Percentiles rank a stretch among this genome's conserved stretches.
Evolutionary conservation across 2,329 filamentous ascomycete species (phyloP).

Genomic region (Colletotrichum acutatum): DNA sequence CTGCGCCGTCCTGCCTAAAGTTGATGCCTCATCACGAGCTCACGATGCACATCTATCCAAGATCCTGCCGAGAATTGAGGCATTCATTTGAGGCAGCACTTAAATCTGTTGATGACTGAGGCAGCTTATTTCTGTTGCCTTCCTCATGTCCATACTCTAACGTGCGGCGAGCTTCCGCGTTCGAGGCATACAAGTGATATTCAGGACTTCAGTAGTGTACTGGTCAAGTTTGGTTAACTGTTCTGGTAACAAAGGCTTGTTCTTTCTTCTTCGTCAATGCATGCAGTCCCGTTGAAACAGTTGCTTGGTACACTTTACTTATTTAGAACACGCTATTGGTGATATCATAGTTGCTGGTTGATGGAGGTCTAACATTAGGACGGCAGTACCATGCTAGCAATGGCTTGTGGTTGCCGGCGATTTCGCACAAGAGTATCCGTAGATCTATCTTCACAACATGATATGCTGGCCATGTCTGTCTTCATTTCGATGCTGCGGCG

Average conservation of each 20-base stretch:
- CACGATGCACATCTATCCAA: background rate
- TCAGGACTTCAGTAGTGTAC: background rate
- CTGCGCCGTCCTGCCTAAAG: background rate
- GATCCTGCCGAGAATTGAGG: background rate
- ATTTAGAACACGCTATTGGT: background rate
- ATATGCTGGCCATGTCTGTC: background rate
- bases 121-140: background rate
- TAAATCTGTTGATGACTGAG: background rate
- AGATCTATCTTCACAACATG: background rate
- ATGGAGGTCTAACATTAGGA: background rate
- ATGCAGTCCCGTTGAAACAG: too few relatives aligned
- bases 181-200: background rate
- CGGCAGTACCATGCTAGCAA: background rate
- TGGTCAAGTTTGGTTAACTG: background rate
- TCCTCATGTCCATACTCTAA: background rate
- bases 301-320: fast-evolving
- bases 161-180: background rate
- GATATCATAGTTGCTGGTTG: background rate
- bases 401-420: too few relatives aligned
- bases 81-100: background rate
- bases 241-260: background rate
- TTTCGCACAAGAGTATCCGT: background rate
- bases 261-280: too few relatives aligned
- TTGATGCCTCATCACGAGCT: background rate
- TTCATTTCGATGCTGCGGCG: background rate